Evolutionary conservation across 2,329 filamentous ascomycete species (phyloP).

Genomic region (Tolypocladium tropicale): DNA sequence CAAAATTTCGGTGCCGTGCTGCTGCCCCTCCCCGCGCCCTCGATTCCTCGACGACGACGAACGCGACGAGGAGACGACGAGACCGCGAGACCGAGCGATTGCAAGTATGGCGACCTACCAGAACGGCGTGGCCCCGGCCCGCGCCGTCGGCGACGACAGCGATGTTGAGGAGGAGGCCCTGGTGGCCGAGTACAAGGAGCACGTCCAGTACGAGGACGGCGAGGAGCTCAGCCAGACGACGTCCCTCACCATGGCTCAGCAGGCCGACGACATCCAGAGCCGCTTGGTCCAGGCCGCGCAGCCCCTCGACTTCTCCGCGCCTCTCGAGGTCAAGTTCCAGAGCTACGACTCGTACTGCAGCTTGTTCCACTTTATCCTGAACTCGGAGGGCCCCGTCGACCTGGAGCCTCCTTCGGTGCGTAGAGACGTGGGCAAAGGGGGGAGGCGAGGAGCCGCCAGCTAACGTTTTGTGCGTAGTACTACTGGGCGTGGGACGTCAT

Average conservation of each 20-base stretch:
- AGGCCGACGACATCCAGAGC: conserved; percentile 85
- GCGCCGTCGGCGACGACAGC: conserved; percentile 67
- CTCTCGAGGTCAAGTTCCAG: conserved; percentile 92
- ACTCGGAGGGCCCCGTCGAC: conserved; percentile 97
- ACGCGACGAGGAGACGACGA: conserved; percentile 11
- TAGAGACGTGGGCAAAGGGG: conserved; percentile 11
- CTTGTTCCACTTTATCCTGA: conserved; percentile 97
- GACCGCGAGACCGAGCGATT: conserved; percentile 16
- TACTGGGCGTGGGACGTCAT: conserved; percentile 99
- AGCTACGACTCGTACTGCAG: conserved; percentile 99
- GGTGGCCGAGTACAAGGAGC: conserved; percentile 91
- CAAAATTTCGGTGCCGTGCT: conserved; percentile 23
- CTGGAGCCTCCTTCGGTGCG: conserved; percentile 91
- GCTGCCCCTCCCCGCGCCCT: conserved; percentile 14
- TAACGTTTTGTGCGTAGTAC: conserved; percentile 48
- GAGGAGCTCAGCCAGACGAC: conserved; percentile 68
- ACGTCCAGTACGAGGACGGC: conserved; percentile 86
- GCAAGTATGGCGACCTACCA: conserved; percentile 49
- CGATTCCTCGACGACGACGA: conserved; percentile 15
- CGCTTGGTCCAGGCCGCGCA: conserved; percentile 86
- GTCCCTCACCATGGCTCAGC: conserved; percentile 59
- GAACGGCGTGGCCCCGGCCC: conserved; percentile 49
- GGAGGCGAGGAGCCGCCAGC: not conserved
- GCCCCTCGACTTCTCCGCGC: conserved; percentile 90
- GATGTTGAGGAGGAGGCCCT: conserved; percentile 95